Conservation (phyloP, 192 early-diverging fungal species). For the Dispira simplex region DNA sequence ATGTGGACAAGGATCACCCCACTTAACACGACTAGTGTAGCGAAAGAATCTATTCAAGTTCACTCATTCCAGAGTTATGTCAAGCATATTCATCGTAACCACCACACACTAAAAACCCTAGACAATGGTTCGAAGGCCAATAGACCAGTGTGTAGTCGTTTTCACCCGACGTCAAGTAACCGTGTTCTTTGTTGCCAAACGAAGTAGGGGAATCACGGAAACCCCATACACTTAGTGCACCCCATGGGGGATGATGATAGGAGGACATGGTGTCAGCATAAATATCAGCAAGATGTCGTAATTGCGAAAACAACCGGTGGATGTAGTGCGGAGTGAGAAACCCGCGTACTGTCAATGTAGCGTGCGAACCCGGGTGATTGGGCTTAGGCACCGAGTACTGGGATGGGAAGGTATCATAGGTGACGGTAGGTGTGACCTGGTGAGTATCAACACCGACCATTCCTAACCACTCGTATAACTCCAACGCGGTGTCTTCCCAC, state of each 20-base stretch:
- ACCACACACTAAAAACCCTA: not conserved
- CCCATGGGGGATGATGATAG: constrained; percentile 14
- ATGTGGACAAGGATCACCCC: no score
- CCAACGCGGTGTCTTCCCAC: not conserved
- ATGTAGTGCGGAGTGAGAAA: not conserved
- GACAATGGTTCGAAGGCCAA: not conserved
- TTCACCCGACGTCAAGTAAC: constrained; percentile 12
- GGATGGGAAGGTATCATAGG: not conserved
- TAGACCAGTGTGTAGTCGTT: constrained; percentile 18
- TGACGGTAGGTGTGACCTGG: not conserved
- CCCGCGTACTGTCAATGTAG: not conserved
- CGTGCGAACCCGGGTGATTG: not conserved
- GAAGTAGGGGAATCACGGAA: constrained; percentile 19
- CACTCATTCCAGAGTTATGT: no score
- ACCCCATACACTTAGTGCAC: constrained; percentile 16
- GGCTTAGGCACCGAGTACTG: not conserved
- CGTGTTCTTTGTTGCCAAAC: constrained; percentile 14
- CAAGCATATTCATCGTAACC: no score
- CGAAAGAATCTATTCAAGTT: no score
- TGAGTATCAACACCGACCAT: not conserved
- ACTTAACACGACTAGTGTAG: no score
- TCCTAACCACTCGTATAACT: constrained; percentile 3
- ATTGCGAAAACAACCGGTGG: not conserved
- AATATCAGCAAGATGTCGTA: not conserved
- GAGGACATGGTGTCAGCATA: not conserved